Percentiles rank a stretch among this genome's conserved stretches.
phyloP scores from a whole-genome alignment of 805 yeast genomes.

The Pichia phayaonensis region DNA sequence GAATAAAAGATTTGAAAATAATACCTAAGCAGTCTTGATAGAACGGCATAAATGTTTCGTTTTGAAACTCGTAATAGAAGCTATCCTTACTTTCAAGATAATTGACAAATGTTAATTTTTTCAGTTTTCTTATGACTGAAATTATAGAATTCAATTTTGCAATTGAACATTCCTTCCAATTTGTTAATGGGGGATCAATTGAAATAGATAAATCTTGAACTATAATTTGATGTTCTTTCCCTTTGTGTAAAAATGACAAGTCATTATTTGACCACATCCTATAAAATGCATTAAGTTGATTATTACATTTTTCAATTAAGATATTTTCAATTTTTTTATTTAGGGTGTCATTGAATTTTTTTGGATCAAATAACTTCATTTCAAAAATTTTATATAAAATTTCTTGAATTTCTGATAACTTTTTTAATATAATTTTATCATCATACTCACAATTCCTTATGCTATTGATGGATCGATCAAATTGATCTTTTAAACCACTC shows the following conservation, averaged over 20 bases:
- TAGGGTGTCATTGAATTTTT: conserved; percentile 25
- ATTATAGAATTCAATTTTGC: conserved; percentile 20
- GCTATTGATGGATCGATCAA: not conserved
- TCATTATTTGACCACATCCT: conserved; percentile 20
- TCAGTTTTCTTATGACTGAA: conserved; percentile 21
- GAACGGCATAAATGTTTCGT: conserved; percentile 11
- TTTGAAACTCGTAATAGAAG: not conserved
- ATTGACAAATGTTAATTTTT: conserved; percentile 15
- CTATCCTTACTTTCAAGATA: conserved; percentile 4
- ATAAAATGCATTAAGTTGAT: conserved; percentile 6
- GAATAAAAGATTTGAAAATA: not conserved
- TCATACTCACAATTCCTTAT: conserved; percentile 25
- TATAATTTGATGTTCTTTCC: conserved; percentile 27
- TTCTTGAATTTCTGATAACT: conserved; percentile 28
- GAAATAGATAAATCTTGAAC: conserved; percentile 32
- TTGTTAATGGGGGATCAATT: conserved; percentile 35
- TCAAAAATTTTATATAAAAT: conserved; percentile 28
- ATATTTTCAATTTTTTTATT: conserved; percentile 27
- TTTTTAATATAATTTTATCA: conserved; percentile 10
- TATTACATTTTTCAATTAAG: conserved; percentile 25
- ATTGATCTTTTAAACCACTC: not conserved
- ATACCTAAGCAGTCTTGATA: not conserved
- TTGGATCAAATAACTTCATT: conserved; percentile 32
- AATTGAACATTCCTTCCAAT: conserved; percentile 28
- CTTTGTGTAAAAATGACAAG: not conserved